Evolutionary conservation across 2,329 filamentous ascomycete genomes (phyloP), one percentile per base, ranked within the genome.

Genomic region (Diaporthe ilicicola): DNA sequence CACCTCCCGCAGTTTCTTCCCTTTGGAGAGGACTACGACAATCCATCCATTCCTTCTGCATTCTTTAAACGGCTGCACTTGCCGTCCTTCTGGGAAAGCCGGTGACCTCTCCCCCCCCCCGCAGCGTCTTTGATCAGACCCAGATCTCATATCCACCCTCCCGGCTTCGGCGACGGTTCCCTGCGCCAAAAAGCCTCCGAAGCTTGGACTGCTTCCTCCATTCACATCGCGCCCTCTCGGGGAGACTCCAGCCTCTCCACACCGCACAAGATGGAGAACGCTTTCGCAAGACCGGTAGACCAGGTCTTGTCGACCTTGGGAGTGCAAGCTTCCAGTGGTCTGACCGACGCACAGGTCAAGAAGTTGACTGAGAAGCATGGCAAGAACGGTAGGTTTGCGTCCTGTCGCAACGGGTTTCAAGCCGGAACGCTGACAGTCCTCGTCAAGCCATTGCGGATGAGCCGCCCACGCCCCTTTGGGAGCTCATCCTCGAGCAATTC

Each of bases 401-500:
- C 46, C 46, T 34, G 65, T 73, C 55, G 37, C 34, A 46, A 39
- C 34, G 22, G 27, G 42, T 13, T 32, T 22, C n/a, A 7, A 4
- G 8, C 15, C 32, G 9, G 4, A n/a, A 61, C 69, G 44, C 66
- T 73, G 53, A 68, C 54, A 70, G 15, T 48, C 12, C 19, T 10
- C 50, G 17, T 53, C 12, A 74, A 90, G 88, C 87, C 59, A 90
- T 90, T 73, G 83, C 88, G 55, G 96, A 99, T 84, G 96, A 99
- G 75, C 96, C 96, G 67, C 94, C 96, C 3, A 99, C 96, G 39
- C 96, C 96, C 48, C 81, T 99, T 59, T 99, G 95, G 96, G 90
- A 98, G 83, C 91, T 99, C 74, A 94, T 99, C 69, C 88, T 99
- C 71, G 96, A 99, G 84, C 96, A 99, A 82, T 99, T 99, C 88